Evolutionary conservation across 164 flowering plant genomes (phyloP).

Genomic region (Pachysandra terminalis): DNA sequence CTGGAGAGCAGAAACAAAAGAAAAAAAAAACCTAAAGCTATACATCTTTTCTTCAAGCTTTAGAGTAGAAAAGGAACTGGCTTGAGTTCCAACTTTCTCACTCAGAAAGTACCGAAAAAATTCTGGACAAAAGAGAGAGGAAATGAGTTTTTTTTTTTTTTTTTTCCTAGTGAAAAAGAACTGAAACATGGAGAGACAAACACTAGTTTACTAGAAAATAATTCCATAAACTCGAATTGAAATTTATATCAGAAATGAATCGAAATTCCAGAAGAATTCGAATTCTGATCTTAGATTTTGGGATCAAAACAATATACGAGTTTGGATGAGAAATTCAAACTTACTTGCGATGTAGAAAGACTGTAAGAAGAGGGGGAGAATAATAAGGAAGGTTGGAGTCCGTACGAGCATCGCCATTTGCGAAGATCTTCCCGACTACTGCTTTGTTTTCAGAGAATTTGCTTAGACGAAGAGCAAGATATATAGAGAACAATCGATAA

Average conservation of each 20-base stretch:
- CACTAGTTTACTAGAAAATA: background rate
- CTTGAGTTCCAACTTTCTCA: background rate
- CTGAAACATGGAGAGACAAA: background rate
- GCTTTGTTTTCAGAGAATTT: background rate
- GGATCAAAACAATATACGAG: background rate
- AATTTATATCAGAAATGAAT: background rate
- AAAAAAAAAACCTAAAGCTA: too few relatives aligned
- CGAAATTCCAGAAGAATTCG: background rate
- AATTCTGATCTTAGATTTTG: background rate
- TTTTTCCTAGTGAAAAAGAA: background rate
- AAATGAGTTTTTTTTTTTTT: too few relatives aligned
- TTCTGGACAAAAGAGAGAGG: background rate
- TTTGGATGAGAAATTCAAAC: background rate
- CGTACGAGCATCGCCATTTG: slow-evolving; percentile 17
- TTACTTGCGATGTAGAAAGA: slow-evolving; percentile 20
- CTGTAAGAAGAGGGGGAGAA: slow-evolving; percentile 10
- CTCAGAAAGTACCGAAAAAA: background rate
- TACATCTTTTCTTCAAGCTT: too few relatives aligned
- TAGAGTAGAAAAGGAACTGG: too few relatives aligned
- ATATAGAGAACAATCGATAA: background rate
- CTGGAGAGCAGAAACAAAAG: too few relatives aligned
- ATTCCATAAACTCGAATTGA: background rate
- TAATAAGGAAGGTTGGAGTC: slow-evolving; percentile 2
- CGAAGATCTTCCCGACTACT: background rate
- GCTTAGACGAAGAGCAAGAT: background rate